Conservation (phyloP, 805 yeast genomes). For the Starmerella sirachaensis region DNA sequence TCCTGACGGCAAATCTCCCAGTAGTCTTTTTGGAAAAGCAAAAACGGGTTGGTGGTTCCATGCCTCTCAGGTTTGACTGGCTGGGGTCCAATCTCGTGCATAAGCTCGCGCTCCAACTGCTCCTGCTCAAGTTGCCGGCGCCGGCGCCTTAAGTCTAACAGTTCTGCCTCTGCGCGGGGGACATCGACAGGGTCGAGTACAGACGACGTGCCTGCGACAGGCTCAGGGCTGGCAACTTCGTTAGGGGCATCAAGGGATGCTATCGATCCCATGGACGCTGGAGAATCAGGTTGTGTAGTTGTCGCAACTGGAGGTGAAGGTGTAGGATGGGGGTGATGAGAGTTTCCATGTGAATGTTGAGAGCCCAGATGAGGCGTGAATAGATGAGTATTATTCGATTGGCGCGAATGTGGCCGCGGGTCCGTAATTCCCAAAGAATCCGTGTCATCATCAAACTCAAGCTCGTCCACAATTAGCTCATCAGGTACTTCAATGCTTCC, state of each 20-base stretch:
- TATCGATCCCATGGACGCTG: not conserved
- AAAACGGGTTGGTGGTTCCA: slow-evolving; percentile 32
- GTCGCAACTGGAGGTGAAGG: too few relatives aligned
- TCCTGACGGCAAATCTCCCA: slow-evolving; percentile 32
- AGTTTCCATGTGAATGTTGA: not conserved
- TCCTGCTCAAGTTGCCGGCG: slow-evolving; percentile 26
- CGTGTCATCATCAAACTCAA: too few relatives aligned
- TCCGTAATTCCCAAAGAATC: too few relatives aligned
- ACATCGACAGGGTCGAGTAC: slow-evolving; percentile 9
- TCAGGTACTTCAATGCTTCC: slow-evolving; percentile 33
- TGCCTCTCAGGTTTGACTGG: slow-evolving; percentile 31
- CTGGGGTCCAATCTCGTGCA: slow-evolving; percentile 29
- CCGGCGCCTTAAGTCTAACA: slow-evolving; percentile 24
- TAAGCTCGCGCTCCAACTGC: slow-evolving; percentile 28
- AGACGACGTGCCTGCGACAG: slow-evolving; percentile 1
- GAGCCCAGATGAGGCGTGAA: not conserved
- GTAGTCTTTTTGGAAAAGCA: slow-evolving; percentile 32
- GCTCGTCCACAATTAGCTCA: slow-evolving; percentile 23
- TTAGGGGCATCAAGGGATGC: not conserved
- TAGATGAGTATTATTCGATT: not conserved
- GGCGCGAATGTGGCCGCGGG: too few relatives aligned
- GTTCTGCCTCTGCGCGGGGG: slow-evolving; percentile 22
- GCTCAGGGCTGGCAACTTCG: slow-evolving; percentile 1
- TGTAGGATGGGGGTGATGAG: not conserved
- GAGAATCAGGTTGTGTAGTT: not conserved